Percentiles rank a stretch among this genome's conserved stretches.
Conservation (phyloP, 2,329 filamentous ascomycete genomes). For the Rhytidhysteron rufulum region DNA sequence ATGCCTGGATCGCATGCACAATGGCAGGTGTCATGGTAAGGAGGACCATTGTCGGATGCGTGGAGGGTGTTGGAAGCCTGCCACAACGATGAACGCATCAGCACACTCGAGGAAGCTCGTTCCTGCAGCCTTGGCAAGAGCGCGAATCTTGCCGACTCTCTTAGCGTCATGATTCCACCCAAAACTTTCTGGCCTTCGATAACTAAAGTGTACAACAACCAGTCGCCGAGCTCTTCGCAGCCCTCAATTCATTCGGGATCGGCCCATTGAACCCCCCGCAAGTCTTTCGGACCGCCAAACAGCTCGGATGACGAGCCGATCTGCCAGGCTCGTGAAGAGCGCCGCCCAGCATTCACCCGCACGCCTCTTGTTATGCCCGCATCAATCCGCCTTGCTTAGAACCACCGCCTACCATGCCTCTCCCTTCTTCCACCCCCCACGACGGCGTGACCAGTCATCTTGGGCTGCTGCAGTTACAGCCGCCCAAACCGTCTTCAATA, state of each 20-base stretch:
- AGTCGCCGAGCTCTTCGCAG: background rate
- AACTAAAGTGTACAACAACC: background rate
- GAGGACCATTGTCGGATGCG: constrained; percentile 58
- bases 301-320: constrained; percentile 26
- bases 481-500: constrained; percentile 66
- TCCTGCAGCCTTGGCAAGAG: background rate
- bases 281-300: background rate
- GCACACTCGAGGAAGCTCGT: too few species aligned
- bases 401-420: constrained; percentile 19
- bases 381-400: constrained; percentile 10
- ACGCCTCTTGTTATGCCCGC: constrained; percentile 23
- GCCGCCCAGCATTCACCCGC: constrained; percentile 19
- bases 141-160: background rate
- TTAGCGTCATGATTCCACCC: background rate
- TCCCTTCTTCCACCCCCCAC: constrained; percentile 34
- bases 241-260: background rate
- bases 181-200: background rate
- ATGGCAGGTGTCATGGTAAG: constrained; percentile 71
- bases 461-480: constrained; percentile 70
- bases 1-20: constrained; percentile 56
- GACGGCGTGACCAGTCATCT: constrained; percentile 56
- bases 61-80: background rate
- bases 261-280: constrained; percentile 21
- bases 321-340: constrained; percentile 33
- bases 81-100: background rate